These are phyloP conservation scores for Verruconis gallopava DNA, from an alignment of 2,329 filamentous ascomycete genomes.

Conservation along the genomic window DNA sequence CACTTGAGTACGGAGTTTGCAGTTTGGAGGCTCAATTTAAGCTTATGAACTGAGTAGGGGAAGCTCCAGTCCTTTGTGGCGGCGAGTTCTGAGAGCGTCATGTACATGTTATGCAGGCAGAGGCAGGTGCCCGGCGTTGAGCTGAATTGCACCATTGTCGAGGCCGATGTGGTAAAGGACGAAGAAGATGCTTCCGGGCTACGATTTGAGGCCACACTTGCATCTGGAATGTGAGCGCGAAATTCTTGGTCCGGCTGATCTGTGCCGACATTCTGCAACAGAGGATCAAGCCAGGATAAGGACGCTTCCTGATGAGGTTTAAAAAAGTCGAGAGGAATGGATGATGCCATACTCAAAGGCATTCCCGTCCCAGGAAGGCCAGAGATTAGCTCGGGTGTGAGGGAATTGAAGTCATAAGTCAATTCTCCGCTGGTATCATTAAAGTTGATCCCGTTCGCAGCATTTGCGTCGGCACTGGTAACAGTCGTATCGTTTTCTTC, in stretches of 20 bases:
- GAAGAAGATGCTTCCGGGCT: too few relatives aligned
- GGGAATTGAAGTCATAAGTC: not conserved
- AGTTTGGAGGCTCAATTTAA: constrained; percentile 30
- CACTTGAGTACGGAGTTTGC: constrained; percentile 29
- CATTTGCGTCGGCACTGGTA: too few relatives aligned
- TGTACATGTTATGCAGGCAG: constrained; percentile 34
- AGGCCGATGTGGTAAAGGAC: too few relatives aligned
- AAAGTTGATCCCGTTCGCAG: too few relatives aligned
- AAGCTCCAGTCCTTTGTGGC: constrained; percentile 27
- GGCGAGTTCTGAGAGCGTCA: constrained; percentile 30
- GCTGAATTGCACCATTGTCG: too few relatives aligned
- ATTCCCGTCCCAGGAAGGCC: not conserved
- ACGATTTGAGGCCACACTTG: too few relatives aligned
- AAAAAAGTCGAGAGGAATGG: not conserved
- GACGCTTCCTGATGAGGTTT: not conserved
- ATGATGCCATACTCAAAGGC: not conserved
- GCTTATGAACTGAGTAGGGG: constrained; percentile 27
- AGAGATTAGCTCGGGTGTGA: not conserved
- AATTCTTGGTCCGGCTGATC: not conserved
- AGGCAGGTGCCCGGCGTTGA: constrained; percentile 21
- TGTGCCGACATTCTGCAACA: not conserved
- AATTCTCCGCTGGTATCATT: not conserved
- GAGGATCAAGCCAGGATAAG: not conserved
- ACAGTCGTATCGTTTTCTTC: constrained; percentile 14
- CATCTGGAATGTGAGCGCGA: not conserved